A percentile compares a stretch with the other conserved stretches of the same genome.
Evolutionary conservation across 345 rosid genomes (phyloP).

Genomic region (Schrenkiella parvula): DNA sequence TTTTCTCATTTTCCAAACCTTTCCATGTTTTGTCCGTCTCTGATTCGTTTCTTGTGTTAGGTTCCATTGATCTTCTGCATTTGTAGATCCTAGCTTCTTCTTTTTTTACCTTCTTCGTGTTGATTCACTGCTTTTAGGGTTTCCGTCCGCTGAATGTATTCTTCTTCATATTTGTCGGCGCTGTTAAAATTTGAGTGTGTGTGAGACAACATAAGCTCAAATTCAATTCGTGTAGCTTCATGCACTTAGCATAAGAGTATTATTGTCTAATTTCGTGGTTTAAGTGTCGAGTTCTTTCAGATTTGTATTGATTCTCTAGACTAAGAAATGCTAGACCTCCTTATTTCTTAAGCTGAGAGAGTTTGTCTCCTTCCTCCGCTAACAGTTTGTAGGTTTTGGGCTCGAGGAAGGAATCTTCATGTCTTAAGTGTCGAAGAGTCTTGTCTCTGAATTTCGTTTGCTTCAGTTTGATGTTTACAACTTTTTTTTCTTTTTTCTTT

Average conservation of each 20-base stretch:
- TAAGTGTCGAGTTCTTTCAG: not conserved
- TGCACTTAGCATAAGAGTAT: not conserved
- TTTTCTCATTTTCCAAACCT: conserved; percentile 4
- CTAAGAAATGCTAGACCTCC: not conserved
- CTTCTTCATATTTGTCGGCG: not conserved
- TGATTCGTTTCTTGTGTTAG: not conserved
- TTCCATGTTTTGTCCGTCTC: not conserved
- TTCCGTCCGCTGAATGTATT: not conserved
- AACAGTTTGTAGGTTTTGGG: conserved; percentile 7
- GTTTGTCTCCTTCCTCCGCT: not conserved
- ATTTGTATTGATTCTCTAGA: not conserved
- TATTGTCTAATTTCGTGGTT: not conserved
- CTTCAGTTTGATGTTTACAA: conserved; percentile 10
- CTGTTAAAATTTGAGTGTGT: not conserved
- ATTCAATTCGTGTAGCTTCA: not conserved
- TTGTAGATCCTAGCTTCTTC: conserved; percentile 13
- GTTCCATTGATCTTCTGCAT: not conserved
- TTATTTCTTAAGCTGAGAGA: not conserved
- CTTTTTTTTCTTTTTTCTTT: not conserved
- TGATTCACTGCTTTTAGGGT: conserved; percentile 27
- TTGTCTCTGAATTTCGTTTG: not conserved
- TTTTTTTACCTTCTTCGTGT: not conserved
- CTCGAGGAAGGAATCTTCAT: not conserved
- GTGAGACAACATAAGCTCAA: not conserved
- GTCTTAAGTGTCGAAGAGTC: not conserved